These are phyloP conservation scores for Solanum clarkiae DNA, from an alignment of 257 asterid genomes.

Conservation along the genomic window DNA sequence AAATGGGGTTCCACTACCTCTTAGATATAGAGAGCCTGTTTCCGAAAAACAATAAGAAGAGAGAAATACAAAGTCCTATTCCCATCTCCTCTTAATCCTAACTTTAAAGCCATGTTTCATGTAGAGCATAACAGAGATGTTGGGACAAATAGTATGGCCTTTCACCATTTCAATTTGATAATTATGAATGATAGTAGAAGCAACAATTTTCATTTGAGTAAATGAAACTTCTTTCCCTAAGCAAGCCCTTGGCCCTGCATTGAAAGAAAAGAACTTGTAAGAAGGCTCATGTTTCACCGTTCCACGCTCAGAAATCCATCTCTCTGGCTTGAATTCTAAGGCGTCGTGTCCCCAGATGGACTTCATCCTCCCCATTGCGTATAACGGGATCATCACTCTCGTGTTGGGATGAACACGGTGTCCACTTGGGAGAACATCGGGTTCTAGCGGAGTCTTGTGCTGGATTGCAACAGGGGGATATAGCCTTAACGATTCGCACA, in stretches of 20 bases:
- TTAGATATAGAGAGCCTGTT: too few relatives aligned
- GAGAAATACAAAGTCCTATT: background rate
- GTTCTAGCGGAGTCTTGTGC: conserved; percentile 34
- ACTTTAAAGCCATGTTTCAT: background rate
- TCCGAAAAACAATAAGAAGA: too few relatives aligned
- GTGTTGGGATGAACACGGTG: conserved; percentile 22
- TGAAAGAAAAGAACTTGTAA: conserved; percentile 42
- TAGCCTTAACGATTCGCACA: conserved; percentile 13
- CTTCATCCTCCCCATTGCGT: conserved; percentile 46
- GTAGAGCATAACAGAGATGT: background rate
- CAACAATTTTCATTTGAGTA: background rate
- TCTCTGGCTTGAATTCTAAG: conserved; percentile 37
- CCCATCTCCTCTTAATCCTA: background rate
- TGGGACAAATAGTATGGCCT: background rate
- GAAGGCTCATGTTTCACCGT: conserved; percentile 29
- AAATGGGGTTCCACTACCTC: too few relatives aligned
- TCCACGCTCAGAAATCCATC: conserved; percentile 36
- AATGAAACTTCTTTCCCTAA: conserved; percentile 31
- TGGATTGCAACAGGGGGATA: conserved; percentile 51
- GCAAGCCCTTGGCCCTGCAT: conserved; percentile 54
- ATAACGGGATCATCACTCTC: conserved; percentile 34
- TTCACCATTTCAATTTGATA: background rate
- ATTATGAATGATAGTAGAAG: background rate
- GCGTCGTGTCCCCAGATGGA: conserved; percentile 38
- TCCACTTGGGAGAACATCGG: conserved; percentile 28